A percentile compares a stretch with the other conserved stretches of the same genome.
phyloP scores from a whole-genome alignment of 2,329 filamentous ascomycete genomes.

The Colletotrichum tanaceti region DNA sequence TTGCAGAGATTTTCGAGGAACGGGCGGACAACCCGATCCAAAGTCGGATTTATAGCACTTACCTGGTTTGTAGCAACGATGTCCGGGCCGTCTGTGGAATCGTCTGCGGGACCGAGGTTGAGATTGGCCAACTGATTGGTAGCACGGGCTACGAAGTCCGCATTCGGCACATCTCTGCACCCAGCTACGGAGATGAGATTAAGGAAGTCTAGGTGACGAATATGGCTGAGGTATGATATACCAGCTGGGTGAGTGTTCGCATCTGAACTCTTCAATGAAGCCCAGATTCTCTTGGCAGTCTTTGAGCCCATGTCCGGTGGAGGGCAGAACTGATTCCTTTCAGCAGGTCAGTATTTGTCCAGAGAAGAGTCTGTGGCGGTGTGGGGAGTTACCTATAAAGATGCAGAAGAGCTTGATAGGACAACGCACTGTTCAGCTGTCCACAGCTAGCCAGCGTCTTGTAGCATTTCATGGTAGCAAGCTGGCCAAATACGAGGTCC shows the following conservation, averaged over 20 bases:
- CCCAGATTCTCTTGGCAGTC: background rate
- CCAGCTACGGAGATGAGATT: background rate
- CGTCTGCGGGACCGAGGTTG: background rate
- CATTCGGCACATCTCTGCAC: background rate
- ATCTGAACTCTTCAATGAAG: background rate
- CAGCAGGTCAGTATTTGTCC: background rate
- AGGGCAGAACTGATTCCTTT: background rate
- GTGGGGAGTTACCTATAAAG: slow-evolving; percentile 17
- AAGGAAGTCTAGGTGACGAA: background rate
- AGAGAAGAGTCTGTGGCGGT: background rate
- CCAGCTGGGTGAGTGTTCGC: background rate
- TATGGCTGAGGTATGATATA: background rate
- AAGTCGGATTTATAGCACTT: background rate
- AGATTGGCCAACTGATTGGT: background rate
- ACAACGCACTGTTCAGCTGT: background rate
- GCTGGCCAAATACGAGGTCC: slow-evolving; percentile 1
- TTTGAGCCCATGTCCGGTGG: background rate
- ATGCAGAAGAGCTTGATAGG: background rate
- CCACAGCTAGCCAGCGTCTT: slow-evolving; percentile 16
- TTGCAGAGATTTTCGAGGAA: background rate
- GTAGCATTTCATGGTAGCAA: background rate
- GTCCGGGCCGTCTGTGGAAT: background rate
- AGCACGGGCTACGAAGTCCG: background rate
- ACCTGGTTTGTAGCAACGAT: background rate
- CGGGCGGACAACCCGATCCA: background rate